Base-by-base conservation (phyloP, 2,329 filamentous ascomycete species). In the Clonostachys sp. region DNA sequence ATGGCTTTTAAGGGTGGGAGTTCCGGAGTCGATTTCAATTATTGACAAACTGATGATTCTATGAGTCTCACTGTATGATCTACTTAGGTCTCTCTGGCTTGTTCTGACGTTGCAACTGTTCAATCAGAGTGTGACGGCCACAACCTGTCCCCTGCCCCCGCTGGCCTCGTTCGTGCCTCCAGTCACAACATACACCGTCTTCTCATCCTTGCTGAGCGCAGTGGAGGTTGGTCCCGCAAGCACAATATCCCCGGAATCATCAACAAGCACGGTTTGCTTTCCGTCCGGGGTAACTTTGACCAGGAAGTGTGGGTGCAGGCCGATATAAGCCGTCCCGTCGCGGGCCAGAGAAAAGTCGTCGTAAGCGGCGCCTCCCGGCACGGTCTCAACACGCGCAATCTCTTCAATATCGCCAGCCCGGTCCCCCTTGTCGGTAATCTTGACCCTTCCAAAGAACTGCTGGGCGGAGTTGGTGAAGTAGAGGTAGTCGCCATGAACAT, bases 391-490 rank as follows among this genome's bases (percentile, higher is more conserved):
- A 12, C 30, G 34, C 1, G 30, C 34, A 2, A 58, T 35, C 33
- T 48, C 41, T 34, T 55, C 51, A 16, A 55, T 17, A 7, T 49
- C 44, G 24, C 51, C 45, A 2, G 40, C 12, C 2, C 34, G 33
- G 12, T 47, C 42, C 4, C 51, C 53, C 5, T 13, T 2, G 5
- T 34, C 16, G 20, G 51, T 43, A 17, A 57, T 50, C 35, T 20
- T 35, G 34, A 53, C 39, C 4, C 53, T 46, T n/a, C 34, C 52
- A n/a, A 50, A 45, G 33, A 52, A 46, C 16, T 42, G 44, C 16
- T 44, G 40, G 18, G 44, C 49, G 24, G 53, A 51, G 40, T 53
- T 54, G 30, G 51, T 57, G 30, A 57, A 49, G 49, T 59, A 59
- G 13, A 59, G 34, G 45, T 55, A 55, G 3, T 47, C 49, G 6